Base-by-base conservation (phyloP, 805 yeast genomes). In the Metschnikowia koreensis region DNA sequence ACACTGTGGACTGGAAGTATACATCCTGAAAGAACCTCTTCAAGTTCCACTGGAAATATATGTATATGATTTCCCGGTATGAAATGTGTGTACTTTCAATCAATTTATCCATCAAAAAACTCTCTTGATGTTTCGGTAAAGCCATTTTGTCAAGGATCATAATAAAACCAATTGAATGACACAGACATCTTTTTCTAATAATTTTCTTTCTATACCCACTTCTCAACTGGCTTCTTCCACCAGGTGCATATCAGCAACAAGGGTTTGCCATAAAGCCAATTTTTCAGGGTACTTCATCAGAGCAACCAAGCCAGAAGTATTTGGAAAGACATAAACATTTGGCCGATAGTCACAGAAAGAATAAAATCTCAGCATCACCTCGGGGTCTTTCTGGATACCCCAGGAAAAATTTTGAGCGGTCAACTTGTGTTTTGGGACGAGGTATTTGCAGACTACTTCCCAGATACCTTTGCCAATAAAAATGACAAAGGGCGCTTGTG, bases 401-500 rank as follows among this genome's bases (percentile, higher is more conserved):
- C 85, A 87, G 34, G 58, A 41, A 53, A 86, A 85, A 26, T 62
- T 53, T 7, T 59, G 56, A 33, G 65, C 59, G 16, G 62, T 57
- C 34, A 67, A 54, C 40, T 67, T 61, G 38, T 58, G 48, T 27
- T 63, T 61, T 38, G 57, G 60, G 13, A 60, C 60, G 50, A 67
- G 48, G 54, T 61, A 71, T 55, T 70, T 74, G 47, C 79, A 73
- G 0, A 87, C 65, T 2, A 77, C 64, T 49, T 84, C 89, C 89
- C 90, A 87, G 7, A 87, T 84, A 0, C 90, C 90, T 58, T 85
- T 84, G 0, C 94, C 94, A 3, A 87, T 81, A 22, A 87, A 66
- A 34, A 86, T 83, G 0, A 84, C 68, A 34, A 71, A 68, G 29
- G 64, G 57, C 0, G 87, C 82, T 1, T 63, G 50, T 31, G 70